A percentile compares a stretch with the other conserved stretches of the same genome.
phyloP scores from a whole-genome alignment of 192 early-diverging fungal genomes.

The Coemansia sp. region DNA sequence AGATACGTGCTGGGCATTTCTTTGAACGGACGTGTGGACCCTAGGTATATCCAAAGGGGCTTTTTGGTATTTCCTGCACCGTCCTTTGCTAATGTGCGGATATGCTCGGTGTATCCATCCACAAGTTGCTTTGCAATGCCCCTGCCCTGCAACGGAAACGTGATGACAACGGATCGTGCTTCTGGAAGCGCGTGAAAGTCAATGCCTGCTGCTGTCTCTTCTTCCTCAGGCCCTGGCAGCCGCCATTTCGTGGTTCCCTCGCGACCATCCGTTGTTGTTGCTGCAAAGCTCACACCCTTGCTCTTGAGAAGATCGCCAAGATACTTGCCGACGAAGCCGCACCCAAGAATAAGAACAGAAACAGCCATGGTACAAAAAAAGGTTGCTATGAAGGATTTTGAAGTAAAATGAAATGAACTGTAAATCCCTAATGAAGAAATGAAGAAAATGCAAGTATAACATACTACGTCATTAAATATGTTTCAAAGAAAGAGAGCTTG shows the following conservation, averaged over 20 bases:
- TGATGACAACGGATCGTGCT: conserved; percentile 31
- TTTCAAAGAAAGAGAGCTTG: too few species aligned
- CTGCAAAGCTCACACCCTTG: conserved; percentile 1
- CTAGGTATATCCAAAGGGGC: conserved; percentile 44
- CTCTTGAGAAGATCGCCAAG: conserved; percentile 18
- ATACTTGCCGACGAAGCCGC: conserved; percentile 48
- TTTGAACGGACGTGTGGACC: conserved; percentile 46
- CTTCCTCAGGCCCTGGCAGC: conserved; percentile 3
- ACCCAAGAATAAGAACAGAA: conserved; percentile 41
- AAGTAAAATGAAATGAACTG: background rate
- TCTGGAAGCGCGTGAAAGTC: conserved; percentile 20
- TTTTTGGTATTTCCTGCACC: background rate
- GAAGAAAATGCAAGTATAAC: background rate
- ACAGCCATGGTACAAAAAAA: background rate
- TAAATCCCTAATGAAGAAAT: background rate
- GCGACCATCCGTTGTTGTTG: conserved; percentile 47
- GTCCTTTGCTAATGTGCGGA: background rate
- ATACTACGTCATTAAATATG: background rate
- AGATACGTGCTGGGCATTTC: conserved; percentile 37
- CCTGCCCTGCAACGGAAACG: conserved; percentile 40
- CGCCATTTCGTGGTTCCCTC: conserved; percentile 40
- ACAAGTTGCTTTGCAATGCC: conserved; percentile 14
- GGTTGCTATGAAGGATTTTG: background rate
- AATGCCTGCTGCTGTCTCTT: background rate
- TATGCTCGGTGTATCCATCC: conserved; percentile 16